These are phyloP conservation scores for Stephania yunnanensis DNA, from an alignment of 164 flowering plant genomes.

Conservation along the genomic window DNA sequence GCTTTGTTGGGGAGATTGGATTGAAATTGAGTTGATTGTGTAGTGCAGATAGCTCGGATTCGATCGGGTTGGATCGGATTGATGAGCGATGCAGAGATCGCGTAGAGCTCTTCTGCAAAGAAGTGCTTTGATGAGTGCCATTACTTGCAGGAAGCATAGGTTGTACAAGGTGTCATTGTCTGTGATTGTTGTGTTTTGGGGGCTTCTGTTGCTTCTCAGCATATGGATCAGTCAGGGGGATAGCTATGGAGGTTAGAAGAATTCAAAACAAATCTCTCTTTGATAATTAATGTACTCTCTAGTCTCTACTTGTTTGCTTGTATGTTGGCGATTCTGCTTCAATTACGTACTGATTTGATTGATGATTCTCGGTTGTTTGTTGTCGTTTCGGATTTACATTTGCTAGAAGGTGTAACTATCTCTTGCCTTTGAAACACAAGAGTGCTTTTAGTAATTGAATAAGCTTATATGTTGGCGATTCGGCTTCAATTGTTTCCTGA, in stretches of 20 bases:
- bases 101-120: conserved; percentile 78
- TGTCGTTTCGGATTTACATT: too few relatives aligned
- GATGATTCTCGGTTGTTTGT: too few relatives aligned
- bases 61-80: conserved; percentile 24
- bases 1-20: background rate
- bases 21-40: background rate
- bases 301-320: too few relatives aligned
- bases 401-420: too few relatives aligned
- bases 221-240: conserved; percentile 64
- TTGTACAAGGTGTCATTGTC: conserved; percentile 62
- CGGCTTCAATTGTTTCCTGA: too few relatives aligned
- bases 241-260: conserved; percentile 40
- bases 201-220: conserved; percentile 53
- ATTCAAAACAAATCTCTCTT: background rate
- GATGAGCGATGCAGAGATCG: conserved; percentile 95
- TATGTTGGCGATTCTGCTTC: too few relatives aligned
- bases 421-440: too few relatives aligned
- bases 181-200: conserved; percentile 63
- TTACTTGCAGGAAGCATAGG: conserved; percentile 32
- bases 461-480: too few relatives aligned
- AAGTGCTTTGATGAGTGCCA: conserved; percentile 51
- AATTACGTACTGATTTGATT: too few relatives aligned
- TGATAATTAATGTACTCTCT: background rate
- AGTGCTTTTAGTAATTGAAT: too few relatives aligned
- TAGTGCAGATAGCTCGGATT: background rate